Conservation (phyloP, 495 filamentous ascomycete genomes). For the Hypoxylon lienhwacheense region DNA sequence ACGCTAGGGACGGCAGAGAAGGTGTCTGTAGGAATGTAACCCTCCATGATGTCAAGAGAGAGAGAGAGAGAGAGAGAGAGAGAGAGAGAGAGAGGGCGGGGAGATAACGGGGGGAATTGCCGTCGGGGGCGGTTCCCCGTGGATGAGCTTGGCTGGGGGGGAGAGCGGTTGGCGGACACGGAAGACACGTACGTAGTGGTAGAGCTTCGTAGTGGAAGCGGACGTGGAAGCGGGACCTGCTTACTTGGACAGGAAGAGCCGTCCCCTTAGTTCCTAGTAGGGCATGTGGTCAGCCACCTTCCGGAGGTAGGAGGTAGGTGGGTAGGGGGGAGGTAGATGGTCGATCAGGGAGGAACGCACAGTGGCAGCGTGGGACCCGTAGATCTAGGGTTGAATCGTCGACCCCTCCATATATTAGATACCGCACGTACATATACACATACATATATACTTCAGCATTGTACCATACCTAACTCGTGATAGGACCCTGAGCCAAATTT, state of each 20-base stretch:
- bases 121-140: constrained; percentile 20
- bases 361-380: constrained; percentile 5
- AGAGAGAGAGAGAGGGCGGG: constrained; percentile 27
- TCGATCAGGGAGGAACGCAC: not conserved
- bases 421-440: not conserved
- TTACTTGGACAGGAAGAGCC: constrained; percentile 24
- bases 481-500: not conserved
- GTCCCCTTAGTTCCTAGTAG: constrained; percentile 20
- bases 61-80: constrained; percentile 25
- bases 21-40: constrained; percentile 25
- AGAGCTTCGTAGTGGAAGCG: not conserved
- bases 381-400: constrained; percentile 10
- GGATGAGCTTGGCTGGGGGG: constrained; percentile 2
- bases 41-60: constrained; percentile 18
- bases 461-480: no score
- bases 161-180: constrained; percentile 16
- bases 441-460: no score
- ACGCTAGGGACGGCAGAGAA: constrained; percentile 12
- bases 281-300: constrained; percentile 15
- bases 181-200: constrained; percentile 16
- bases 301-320: constrained; percentile 15
- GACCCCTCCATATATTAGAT: constrained; percentile 11
- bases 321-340: not conserved
- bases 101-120: constrained; percentile 29
- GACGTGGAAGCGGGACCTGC: constrained; percentile 15